Base-by-base conservation (phyloP, 208 protist species). In the Leishmania tarentolae region DNA sequence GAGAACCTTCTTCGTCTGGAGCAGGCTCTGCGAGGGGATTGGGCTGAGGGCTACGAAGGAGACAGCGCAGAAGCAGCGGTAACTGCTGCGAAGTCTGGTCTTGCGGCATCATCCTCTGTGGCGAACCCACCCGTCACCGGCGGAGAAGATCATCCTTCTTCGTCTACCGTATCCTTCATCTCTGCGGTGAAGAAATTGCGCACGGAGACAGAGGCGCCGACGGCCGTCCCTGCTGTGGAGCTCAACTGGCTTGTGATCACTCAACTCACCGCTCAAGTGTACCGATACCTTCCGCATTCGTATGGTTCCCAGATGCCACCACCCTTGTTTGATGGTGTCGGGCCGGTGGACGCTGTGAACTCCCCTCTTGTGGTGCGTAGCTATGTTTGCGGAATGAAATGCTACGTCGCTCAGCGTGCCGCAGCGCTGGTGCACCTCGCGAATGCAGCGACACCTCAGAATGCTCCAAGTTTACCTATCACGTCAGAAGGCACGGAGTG, bases 271-370 rank as follows among this genome's bases (percentile, higher is more conserved):
- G 92, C 94, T 37, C 92, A 95, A 80, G 82, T 93, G 46, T 97
- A 96, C 83, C 92, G 94, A n/a, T 97, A 95, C 82, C 57, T 96
- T 24, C 86, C 92, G 11, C 94, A 96, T 88, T 6, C 28, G 1
- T 96, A 87, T 79, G 91, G 91, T 57, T 90, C 94, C 40, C 90
- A 95, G 82, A 97, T 97, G 94, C 92, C 94, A 4, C 88, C 94
- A n/a, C 87, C 90, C 28, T 84, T 97, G 21, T 89, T 96, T 52
- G 21, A 50, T 19, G 87, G 87, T 44, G 44, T 76, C n/a, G 56
- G 81, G 21, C 81, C 85, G 11, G 57, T 75, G 3, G 74, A 56
- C 57, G 52, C 71, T 8, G 61, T 78, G 9, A 50, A 73, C 24
- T 78, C 80, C 46, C 79, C 76, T 35, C 50, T 75, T 46, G 78